A percentile compares a stretch with the other conserved stretches of the same genome.
These are phyloP conservation scores for Neonectria hederae DNA, from an alignment of 2,329 filamentous ascomycete species.

Conservation along the genomic window DNA sequence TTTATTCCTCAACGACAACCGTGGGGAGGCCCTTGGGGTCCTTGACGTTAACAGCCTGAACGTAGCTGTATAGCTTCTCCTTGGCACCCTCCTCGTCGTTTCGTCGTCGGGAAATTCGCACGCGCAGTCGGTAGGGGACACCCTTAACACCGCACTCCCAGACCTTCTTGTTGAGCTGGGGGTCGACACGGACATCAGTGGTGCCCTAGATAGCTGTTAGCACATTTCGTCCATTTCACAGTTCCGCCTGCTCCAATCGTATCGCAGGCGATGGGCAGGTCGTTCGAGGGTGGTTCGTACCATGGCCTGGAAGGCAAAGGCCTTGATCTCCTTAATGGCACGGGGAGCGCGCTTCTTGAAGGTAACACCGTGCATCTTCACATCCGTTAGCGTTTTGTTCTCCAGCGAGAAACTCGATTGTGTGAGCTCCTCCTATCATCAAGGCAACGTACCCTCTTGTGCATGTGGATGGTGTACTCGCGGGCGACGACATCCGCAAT, in stretches of 20 bases:
- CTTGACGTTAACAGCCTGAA: slow-evolving; percentile 99
- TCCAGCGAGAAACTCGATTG: slow-evolving; percentile 17
- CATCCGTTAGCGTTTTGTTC: slow-evolving; percentile 32
- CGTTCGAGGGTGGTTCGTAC: slow-evolving; percentile 65
- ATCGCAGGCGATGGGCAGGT: slow-evolving; percentile 21
- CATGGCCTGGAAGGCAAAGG: slow-evolving; percentile 93
- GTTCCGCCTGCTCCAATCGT: slow-evolving; percentile 21
- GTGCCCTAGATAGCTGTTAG: slow-evolving; percentile 74
- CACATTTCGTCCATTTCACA: slow-evolving; percentile 16
- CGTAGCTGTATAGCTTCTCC: slow-evolving; percentile 99
- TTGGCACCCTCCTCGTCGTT: slow-evolving; percentile 99
- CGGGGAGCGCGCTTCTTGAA: slow-evolving; percentile 99
- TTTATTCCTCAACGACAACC: slow-evolving; percentile 81
- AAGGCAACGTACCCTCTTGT: slow-evolving; percentile 76
- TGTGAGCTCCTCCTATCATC: slow-evolving; percentile 25
- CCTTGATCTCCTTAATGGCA: slow-evolving; percentile 99
- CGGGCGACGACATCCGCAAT: slow-evolving; percentile 98
- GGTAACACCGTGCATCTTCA: slow-evolving; percentile 90
- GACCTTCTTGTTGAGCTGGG: slow-evolving; percentile 99
- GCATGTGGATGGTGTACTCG: slow-evolving; percentile 99
- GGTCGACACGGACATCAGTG: slow-evolving; percentile 96
- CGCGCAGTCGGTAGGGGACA: slow-evolving; percentile 94
- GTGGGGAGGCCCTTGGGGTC: slow-evolving; percentile 98
- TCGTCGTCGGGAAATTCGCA: slow-evolving; percentile 99
- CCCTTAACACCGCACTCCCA: slow-evolving; percentile 99